phyloP scores from a whole-genome alignment of 768 basidiomycete genomes.

The Botryobasidium botryosum region DNA sequence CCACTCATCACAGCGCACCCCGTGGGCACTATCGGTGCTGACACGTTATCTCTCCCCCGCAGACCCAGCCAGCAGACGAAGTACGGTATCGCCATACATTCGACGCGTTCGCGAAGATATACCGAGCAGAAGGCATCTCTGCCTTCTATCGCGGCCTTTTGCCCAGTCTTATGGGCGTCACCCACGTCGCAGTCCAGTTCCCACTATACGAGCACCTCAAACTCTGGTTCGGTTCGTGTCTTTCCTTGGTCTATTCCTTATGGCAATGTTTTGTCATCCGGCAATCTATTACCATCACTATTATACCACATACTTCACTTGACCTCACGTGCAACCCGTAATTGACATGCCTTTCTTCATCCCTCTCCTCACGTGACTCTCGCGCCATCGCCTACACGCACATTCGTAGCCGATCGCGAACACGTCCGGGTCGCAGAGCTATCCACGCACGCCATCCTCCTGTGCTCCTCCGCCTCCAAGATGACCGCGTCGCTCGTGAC shows the following conservation, averaged over 20 bases:
- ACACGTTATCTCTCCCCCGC: constrained; percentile 2
- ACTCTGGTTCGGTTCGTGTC: constrained; percentile 56
- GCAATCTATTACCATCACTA: too few species aligned
- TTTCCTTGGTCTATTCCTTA: constrained; percentile 6
- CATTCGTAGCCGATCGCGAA: not conserved
- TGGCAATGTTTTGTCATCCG: too few species aligned
- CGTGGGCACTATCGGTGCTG: too few species aligned
- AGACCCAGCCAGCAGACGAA: constrained; percentile 77
- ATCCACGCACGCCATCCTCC: constrained; percentile 46
- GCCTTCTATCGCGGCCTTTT: constrained; percentile 92
- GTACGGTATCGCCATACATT: constrained; percentile 72
- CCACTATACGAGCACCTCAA: constrained; percentile 93
- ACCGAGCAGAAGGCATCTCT: constrained; percentile 64
- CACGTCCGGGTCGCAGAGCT: constrained; percentile 20
- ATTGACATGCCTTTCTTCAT: not conserved
- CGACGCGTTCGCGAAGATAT: constrained; percentile 81
- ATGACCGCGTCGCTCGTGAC: constrained; percentile 92
- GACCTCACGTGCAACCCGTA: not conserved
- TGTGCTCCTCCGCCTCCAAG: constrained; percentile 86
- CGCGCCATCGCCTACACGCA: not conserved
- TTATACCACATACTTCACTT: too few species aligned
- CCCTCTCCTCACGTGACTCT: not conserved
- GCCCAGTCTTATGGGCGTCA: constrained; percentile 83
- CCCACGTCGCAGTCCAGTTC: constrained; percentile 94
- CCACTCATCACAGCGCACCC: not conserved